Base-by-base conservation (phyloP, 768 basidiomycete species). In the Crucibulum laeve region DNA sequence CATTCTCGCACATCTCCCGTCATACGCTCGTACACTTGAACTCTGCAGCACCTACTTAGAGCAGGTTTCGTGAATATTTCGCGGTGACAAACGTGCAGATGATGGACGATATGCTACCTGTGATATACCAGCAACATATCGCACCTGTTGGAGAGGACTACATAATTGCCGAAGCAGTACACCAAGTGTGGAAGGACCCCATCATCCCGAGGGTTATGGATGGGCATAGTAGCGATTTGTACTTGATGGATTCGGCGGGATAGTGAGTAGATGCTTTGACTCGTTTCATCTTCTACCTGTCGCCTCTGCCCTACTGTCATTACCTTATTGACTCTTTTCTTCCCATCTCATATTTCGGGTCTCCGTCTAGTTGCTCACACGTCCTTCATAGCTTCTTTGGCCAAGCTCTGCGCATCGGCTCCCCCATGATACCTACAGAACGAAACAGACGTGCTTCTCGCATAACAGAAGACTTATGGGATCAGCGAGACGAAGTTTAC, bases 181-280 rank as follows among this genome's bases (percentile, higher is more conserved):
- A 77, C 46, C 67, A 84, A 34, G 63, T 88, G 1, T 84, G 82
- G 82, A 74, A 79, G 42, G 86, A 89, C 56, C 78, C 81, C 8
- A 74, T 84, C 41, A 77, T 82, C 1, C 64, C 68, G 5, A 70
- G 67, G 46, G 62, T 77, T 14, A 67, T 75, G 62, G 71, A 75
- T 47, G 73, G 74, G 47, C 80, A 82, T 50, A 67, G 70, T 15
- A 79, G 70, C 57, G 84, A 92, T 43, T 95, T 95, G 54, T 94
- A 95, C 57, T 70, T 96, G 11, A 95, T 94, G 91, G 94, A 96
- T 58, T 88, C 81, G n/a, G 94, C 94, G 0, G 72, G 73, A 34
- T 95, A 95, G 89, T 91, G 53, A 58, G 87, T 76, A 8, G 13
- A 23, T 1, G 28, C 40, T 7, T 44, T 56, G 25, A 32, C 18